Percentiles rank a stretch among this genome's conserved stretches.
Evolutionary conservation across 2,329 filamentous ascomycete species (phyloP).

Genomic region (Triangularia setosa): DNA sequence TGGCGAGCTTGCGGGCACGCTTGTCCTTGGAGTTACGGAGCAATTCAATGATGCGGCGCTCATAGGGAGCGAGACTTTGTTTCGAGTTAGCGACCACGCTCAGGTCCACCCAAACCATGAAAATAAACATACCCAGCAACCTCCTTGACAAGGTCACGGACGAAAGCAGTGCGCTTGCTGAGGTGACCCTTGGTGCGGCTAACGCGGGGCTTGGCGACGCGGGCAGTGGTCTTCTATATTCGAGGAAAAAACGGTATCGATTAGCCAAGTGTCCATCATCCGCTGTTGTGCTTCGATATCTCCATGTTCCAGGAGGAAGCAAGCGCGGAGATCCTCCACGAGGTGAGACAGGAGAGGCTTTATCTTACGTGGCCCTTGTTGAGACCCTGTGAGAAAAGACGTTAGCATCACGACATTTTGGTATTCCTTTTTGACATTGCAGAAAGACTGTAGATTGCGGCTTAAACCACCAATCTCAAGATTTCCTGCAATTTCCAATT

Average conservation of each 20-base stretch:
- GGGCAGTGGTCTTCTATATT: slow-evolving; percentile 75
- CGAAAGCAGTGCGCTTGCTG: slow-evolving; percentile 96
- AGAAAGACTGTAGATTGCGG: not conserved
- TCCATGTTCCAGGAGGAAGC: slow-evolving; percentile 29
- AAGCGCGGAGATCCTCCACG: slow-evolving; percentile 67
- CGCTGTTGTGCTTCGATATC: slow-evolving; percentile 22
- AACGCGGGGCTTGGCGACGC: slow-evolving; percentile 74
- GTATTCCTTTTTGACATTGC: not conserved
- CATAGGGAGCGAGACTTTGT: slow-evolving; percentile 78
- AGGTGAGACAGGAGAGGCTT: slow-evolving; percentile 55
- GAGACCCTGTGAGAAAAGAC: slow-evolving; percentile 38
- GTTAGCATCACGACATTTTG: slow-evolving; percentile 13
- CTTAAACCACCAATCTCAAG: not conserved
- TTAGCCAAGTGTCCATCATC: slow-evolving; percentile 37
- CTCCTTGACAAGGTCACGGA: slow-evolving; percentile 97
- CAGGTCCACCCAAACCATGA: not conserved
- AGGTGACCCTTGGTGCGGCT: slow-evolving; percentile 92
- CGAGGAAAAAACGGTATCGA: slow-evolving; percentile 30
- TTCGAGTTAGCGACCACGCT: slow-evolving; percentile 6
- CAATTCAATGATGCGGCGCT: slow-evolving; percentile 98
- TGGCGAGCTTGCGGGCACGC: slow-evolving; percentile 97
- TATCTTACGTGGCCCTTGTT: slow-evolving; percentile 59
- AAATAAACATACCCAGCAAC: slow-evolving; percentile 74
- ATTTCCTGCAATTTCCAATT: not conserved
- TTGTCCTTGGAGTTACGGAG: slow-evolving; percentile 99